Base-by-base conservation (phyloP, 768 basidiomycete genomes). In the Phaeotremella fagi region DNA sequence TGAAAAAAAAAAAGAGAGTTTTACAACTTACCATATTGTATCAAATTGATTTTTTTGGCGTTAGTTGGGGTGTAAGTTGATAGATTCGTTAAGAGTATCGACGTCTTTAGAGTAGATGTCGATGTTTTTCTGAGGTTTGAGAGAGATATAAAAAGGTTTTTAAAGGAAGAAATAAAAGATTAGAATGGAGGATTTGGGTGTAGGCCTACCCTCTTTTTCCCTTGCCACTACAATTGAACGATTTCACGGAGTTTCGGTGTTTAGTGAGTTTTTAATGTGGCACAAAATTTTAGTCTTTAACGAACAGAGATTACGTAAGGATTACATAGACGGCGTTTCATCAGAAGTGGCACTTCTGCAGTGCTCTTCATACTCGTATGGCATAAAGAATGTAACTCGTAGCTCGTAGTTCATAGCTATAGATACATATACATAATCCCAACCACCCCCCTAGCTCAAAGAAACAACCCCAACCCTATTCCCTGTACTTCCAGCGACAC, bases 391-490 rank as follows among this genome's bases (percentile, higher is more conserved):
- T n/a, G n/a, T n/a, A n/a, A n/a, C n/a, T n/a, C n/a, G n/a, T n/a
- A n/a, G n/a, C n/a, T n/a, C n/a, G n/a, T n/a, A n/a, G n/a, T n/a
- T n/a, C n/a, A n/a, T n/a, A n/a, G n/a, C n/a, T n/a, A n/a, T n/a
- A n/a, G n/a, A n/a, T n/a, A n/a, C n/a, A n/a, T n/a, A n/a, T n/a
- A n/a, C n/a, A n/a, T n/a, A n/a, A n/a, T n/a, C n/a, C n/a, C n/a
- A n/a, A n/a, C n/a, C n/a, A n/a, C n/a, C 38, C 38, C 22, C 38
- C 38, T 41, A 68, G 45, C 56, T 60, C 15, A 68, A 52, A 18
- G 63, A 65, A 6, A 66, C 57, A 3, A 71, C 66, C 26, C 66
- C 61, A 33, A 50, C 49, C 41, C 57, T 42, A 23, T 52, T 22
- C 16, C 56, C n/a, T n/a, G n/a, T n/a, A n/a, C n/a, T 59, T 14